Percentiles rank a stretch among this genome's conserved stretches.
These are phyloP conservation scores for Rhodotorula kratochvilovae DNA, from an alignment of 768 basidiomycete genomes.

Conservation along the genomic window DNA sequence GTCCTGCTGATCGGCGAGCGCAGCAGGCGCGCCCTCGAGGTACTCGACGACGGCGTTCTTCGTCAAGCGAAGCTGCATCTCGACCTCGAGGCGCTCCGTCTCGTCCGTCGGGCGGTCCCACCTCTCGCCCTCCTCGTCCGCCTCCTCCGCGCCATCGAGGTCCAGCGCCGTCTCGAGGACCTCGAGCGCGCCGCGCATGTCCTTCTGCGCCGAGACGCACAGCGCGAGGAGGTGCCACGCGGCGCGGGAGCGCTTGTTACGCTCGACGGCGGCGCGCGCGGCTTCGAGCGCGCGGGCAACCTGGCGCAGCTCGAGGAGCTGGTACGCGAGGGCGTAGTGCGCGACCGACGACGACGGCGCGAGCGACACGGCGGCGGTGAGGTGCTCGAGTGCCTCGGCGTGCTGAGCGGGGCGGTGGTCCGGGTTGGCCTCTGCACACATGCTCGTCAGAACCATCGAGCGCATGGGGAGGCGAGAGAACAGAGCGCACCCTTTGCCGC, in stretches of 20 bases:
- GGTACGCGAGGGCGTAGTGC: conserved; percentile 76
- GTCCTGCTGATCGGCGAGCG: conserved; percentile 73
- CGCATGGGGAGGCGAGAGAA: background rate
- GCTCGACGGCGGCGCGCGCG: conserved; percentile 62
- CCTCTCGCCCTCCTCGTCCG: background rate
- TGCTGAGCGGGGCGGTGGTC: conserved; percentile 59
- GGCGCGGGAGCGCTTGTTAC: background rate
- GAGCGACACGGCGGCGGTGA: conserved; percentile 45
- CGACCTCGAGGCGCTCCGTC: conserved; percentile 61
- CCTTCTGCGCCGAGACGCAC: conserved; percentile 68
- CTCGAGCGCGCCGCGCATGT: conserved; percentile 70
- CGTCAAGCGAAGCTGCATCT: conserved; percentile 79
- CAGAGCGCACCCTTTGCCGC: conserved; percentile 61
- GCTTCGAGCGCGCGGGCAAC: conserved; percentile 63
- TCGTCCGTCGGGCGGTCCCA: conserved; percentile 17
- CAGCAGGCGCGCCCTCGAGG: conserved; percentile 77
- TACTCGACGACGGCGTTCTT: conserved; percentile 74
- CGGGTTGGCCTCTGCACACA: conserved; percentile 60
- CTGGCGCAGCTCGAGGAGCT: conserved; percentile 64
- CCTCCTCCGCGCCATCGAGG: background rate
- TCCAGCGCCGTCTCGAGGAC: conserved; percentile 71
- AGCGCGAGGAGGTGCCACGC: conserved; percentile 91
- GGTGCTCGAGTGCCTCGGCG: conserved; percentile 56
- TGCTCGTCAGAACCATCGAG: background rate
- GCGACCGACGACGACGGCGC: conserved; percentile 47